phyloP scores from a whole-genome alignment of 352 stramenopile genomes.

The Pythium coloratum region DNA sequence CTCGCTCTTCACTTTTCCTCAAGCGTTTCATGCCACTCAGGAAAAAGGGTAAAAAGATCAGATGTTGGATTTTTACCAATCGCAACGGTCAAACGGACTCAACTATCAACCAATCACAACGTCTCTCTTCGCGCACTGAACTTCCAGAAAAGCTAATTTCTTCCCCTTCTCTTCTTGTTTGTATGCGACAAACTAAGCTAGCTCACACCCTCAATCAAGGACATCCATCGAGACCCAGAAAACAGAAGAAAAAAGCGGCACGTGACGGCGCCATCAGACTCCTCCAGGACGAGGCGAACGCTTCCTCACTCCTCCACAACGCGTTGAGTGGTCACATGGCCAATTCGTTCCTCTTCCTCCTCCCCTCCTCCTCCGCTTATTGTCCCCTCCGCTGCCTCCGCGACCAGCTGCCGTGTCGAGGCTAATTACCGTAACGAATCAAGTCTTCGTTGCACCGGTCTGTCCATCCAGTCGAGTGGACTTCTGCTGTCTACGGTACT shows the following conservation, averaged over 20 bases:
- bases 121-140: not conserved
- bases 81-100: not conserved
- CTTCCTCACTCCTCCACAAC: not conserved
- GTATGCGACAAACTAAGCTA: conserved; percentile 1
- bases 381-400: not conserved
- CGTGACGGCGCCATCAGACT: conserved; percentile 1
- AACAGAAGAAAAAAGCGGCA: conserved; percentile 13
- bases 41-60: conserved; percentile 9
- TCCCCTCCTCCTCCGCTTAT: not conserved
- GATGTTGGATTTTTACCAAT: conserved; percentile 15
- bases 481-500: conserved; percentile 4
- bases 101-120: conserved; percentile 7
- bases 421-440: conserved; percentile 14
- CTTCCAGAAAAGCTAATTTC: conserved; percentile 13
- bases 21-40: conserved; percentile 17
- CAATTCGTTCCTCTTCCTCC: conserved; percentile 11
- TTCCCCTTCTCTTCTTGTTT: not conserved
- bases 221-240: conserved; percentile 2
- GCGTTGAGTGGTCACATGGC: conserved; percentile 8
- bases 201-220: not conserved
- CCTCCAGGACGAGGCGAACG: not conserved
- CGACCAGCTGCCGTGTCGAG: conserved; percentile 2
- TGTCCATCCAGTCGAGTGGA: not conserved
- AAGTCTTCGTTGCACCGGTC: not conserved
- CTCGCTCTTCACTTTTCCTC: conserved; percentile 7